Evolutionary conservation across 768 basidiomycete genomes (phyloP).

Genomic region (Gelatoporia subvermispora): DNA sequence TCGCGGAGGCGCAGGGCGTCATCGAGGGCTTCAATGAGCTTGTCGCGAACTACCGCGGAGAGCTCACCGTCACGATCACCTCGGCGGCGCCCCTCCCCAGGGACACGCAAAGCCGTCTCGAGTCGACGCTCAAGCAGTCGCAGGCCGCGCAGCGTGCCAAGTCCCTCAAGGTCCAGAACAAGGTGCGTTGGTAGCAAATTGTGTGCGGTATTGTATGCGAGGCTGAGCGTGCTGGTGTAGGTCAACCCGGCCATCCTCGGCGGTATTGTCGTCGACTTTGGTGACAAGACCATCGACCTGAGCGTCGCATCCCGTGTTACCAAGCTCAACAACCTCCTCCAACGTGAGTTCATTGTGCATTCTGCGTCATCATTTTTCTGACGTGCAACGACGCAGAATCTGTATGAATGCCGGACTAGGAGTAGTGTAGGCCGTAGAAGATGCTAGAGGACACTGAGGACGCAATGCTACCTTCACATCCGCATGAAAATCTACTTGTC

Average conservation of each 20-base stretch:
- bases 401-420: too few species aligned
- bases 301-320: conserved; percentile 92
- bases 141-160: conserved; percentile 85
- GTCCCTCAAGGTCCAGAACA: conserved; percentile 85
- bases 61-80: conserved; percentile 89
- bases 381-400: too few species aligned
- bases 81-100: conserved; percentile 77
- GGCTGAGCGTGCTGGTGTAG: conserved; percentile 34
- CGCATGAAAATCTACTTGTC: too few species aligned
- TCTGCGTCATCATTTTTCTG: too few species aligned
- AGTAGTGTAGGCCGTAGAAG: too few species aligned
- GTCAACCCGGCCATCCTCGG: conserved; percentile 91
- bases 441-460: too few species aligned
- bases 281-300: conserved; percentile 96
- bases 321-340: conserved; percentile 86
- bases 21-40: conserved; percentile 91
- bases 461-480: too few species aligned
- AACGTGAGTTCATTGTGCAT: conserved; percentile 46
- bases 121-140: conserved; percentile 80
- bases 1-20: conserved; percentile 78
- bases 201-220: background rate
- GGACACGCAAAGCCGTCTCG: conserved; percentile 73
- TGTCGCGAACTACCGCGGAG: conserved; percentile 85
- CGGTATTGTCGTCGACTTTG: conserved; percentile 93
- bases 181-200: conserved; percentile 44